A percentile compares a stretch with the other conserved stretches of the same genome.
These are phyloP conservation scores for Fraxinus quadrangulata DNA, from an alignment of 257 asterid species.

Conservation along the genomic window DNA sequence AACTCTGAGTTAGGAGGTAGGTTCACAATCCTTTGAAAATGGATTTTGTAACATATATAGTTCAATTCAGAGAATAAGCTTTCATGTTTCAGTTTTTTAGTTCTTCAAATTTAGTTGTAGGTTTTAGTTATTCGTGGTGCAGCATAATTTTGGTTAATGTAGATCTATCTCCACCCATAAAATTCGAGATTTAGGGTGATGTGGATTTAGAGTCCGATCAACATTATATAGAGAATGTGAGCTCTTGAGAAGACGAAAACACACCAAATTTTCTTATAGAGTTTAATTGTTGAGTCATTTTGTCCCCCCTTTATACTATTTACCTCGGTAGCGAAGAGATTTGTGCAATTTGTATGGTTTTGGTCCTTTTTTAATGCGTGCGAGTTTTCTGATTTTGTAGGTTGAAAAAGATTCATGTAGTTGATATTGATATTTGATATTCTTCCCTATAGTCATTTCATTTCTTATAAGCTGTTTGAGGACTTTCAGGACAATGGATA, in stretches of 20 bases:
- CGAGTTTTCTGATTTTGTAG: no score
- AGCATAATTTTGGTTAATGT: conserved; percentile 21
- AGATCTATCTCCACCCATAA: conserved; percentile 22
- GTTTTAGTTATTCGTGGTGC: conserved; percentile 44
- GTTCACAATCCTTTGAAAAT: conserved; percentile 51
- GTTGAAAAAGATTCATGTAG: not conserved
- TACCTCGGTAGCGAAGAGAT: not conserved
- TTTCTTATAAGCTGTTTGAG: no score
- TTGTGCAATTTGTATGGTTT: not conserved
- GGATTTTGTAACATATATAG: conserved; percentile 80
- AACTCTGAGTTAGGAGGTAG: conserved; percentile 62
- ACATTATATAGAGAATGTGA: not conserved
- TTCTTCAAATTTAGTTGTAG: conserved; percentile 32
- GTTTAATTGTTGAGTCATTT: not conserved
- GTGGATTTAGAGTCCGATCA: not conserved
- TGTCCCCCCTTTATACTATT: not conserved
- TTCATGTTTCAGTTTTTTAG: conserved; percentile 18
- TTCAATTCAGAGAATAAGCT: conserved; percentile 59
- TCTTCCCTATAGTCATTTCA: not conserved
- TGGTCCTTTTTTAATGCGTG: not conserved
- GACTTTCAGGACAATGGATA: no score
- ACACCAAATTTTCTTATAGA: not conserved
- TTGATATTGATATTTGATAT: no score
- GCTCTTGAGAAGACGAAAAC: not conserved
- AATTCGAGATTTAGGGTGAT: not conserved